A percentile compares a stretch with the other conserved stretches of the same genome.
phyloP scores from a whole-genome alignment of 345 rosid species.

The Brassica cretica region DNA sequence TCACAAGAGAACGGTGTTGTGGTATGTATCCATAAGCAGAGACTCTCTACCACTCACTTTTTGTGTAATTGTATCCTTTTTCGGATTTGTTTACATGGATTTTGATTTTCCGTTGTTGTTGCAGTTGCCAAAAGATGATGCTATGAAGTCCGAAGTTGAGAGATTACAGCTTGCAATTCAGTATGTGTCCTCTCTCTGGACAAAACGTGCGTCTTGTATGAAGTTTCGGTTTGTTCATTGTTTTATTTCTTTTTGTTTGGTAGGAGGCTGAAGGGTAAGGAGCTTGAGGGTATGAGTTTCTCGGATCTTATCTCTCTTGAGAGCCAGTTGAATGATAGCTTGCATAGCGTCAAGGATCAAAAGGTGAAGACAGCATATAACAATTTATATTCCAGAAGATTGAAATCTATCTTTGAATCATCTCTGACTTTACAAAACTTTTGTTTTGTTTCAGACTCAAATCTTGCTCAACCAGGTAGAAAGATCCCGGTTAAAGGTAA shows the following conservation, averaged over 20 bases:
- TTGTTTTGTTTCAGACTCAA: constrained; percentile 30
- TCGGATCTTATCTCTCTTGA: constrained; percentile 38
- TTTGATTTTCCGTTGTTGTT: neutral
- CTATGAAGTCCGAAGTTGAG: constrained; percentile 22
- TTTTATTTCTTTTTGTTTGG: neutral
- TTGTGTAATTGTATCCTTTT: neutral
- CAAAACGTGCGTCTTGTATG: neutral
- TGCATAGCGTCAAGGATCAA: constrained; percentile 38
- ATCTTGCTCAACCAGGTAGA: constrained; percentile 35
- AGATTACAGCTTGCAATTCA: constrained; percentile 39
- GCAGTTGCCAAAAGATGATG: constrained; percentile 29
- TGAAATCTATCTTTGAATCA: neutral
- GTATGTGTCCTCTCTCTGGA: constrained; percentile 13
- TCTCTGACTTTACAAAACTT: constrained; percentile 5
- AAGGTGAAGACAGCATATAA: constrained; percentile 26
- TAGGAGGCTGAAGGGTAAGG: constrained; percentile 41
- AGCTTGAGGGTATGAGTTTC: constrained; percentile 40
- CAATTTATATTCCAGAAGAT: neutral
- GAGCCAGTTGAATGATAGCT: constrained; percentile 41
- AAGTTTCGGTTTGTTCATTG: neutral
- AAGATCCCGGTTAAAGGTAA: constrained; percentile 36
- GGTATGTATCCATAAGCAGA: constrained; percentile 14
- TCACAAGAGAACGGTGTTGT: constrained; percentile 16
- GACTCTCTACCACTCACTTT: neutral
- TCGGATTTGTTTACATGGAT: neutral